These are phyloP conservation scores for Chaetomium strumarium DNA, from an alignment of 2,329 filamentous ascomycete genomes.

Conservation along the genomic window DNA sequence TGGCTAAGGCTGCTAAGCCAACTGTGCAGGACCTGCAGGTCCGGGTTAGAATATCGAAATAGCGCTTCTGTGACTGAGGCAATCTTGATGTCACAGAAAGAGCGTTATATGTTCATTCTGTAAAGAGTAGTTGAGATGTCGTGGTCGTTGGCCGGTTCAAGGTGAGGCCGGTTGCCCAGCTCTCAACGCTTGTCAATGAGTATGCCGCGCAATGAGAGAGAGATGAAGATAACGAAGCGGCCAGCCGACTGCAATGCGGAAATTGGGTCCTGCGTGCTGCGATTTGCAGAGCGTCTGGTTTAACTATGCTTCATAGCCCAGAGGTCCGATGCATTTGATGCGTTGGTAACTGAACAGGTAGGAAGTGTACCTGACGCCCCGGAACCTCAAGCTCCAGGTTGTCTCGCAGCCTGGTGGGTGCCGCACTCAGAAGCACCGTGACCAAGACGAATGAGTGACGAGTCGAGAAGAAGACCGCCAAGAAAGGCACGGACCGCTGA, in stretches of 20 bases:
- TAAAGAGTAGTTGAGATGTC: background rate
- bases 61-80: background rate
- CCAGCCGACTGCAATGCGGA: background rate
- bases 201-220: background rate
- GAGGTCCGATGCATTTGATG: background rate
- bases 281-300: background rate
- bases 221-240: background rate
- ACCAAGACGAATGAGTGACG: too few relatives aligned
- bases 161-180: background rate
- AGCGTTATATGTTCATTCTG: background rate
- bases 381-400: background rate
- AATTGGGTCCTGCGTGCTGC: background rate
- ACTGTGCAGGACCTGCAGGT: too few relatives aligned
- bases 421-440: background rate
- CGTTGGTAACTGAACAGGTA: too few relatives aligned
- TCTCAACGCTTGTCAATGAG: background rate
- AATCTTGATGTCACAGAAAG: background rate
- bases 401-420: too few relatives aligned
- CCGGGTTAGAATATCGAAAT: too few relatives aligned
- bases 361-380: background rate
- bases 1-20: too few relatives aligned
- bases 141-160: background rate
- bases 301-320: constrained; percentile 1
- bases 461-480: too few relatives aligned
- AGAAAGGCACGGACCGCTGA: background rate